These are phyloP conservation scores for Penicillium italicum DNA, from an alignment of 2,329 filamentous ascomycete species.

Conservation along the genomic window DNA sequence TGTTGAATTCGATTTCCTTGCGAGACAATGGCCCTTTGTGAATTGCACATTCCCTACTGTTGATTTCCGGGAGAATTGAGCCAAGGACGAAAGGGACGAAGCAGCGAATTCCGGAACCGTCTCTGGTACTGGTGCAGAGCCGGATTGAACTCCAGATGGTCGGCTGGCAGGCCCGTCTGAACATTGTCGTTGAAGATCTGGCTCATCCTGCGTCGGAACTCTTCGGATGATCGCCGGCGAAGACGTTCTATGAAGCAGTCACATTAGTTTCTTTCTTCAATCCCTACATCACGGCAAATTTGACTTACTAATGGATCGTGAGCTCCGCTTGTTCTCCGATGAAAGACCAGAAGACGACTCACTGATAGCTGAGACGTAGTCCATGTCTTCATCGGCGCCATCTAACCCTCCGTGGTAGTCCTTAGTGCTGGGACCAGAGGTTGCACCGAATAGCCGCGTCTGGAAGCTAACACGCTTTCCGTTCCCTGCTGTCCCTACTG, in stretches of 20 bases:
- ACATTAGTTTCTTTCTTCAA: not conserved
- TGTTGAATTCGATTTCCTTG: not conserved
- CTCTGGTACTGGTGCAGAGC: slow-evolving; percentile 10
- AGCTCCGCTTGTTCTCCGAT: slow-evolving; percentile 9
- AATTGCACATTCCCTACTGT: not conserved
- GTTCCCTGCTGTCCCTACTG: not conserved
- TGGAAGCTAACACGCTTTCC: slow-evolving; percentile 20
- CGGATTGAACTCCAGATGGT: slow-evolving; percentile 25
- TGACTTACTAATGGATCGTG: slow-evolving; percentile 18
- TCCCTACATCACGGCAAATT: not conserved
- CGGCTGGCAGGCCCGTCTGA: slow-evolving; percentile 18
- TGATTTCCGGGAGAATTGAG: not conserved
- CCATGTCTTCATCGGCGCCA: slow-evolving; percentile 2
- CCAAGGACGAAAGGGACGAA: slow-evolving; percentile 16
- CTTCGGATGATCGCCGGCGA: slow-evolving; percentile 31
- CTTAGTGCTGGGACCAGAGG: slow-evolving; percentile 5
- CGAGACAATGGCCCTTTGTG: not conserved
- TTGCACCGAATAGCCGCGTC: slow-evolving; percentile 7
- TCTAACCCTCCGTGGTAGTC: not conserved
- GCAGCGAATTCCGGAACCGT: slow-evolving; percentile 13
- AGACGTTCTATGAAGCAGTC: slow-evolving; percentile 13
- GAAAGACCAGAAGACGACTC: not conserved
- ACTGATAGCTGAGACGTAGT: not conserved
- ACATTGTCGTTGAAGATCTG: slow-evolving; percentile 33
- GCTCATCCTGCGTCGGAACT: slow-evolving; percentile 33